phyloP scores from a whole-genome alignment of 192 early-diverging fungal species.

The Coemansia sp. region DNA sequence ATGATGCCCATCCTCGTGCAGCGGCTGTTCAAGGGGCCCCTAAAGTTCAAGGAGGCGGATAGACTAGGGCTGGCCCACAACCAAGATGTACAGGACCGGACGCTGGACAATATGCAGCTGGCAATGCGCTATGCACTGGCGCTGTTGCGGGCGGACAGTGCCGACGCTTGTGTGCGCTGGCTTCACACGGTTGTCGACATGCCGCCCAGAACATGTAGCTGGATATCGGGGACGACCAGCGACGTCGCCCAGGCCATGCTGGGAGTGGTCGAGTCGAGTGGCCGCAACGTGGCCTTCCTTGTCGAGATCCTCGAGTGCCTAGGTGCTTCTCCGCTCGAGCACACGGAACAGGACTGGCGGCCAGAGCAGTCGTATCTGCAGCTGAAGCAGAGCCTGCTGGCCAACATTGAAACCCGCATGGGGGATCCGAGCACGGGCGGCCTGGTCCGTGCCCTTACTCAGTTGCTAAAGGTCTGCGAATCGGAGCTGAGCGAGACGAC shows the following conservation, averaged over 20 bases:
- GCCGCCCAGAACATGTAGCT: slow-evolving; percentile 10
- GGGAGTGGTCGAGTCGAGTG: not conserved
- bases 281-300: not conserved
- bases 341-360: too few species aligned
- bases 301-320: not conserved
- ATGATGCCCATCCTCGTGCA: slow-evolving; percentile 20
- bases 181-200: slow-evolving; percentile 14
- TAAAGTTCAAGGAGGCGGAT: not conserved
- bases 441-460: not conserved
- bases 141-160: slow-evolving; percentile 3
- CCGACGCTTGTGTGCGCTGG: slow-evolving; percentile 1
- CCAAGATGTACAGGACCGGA: not conserved
- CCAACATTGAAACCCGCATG: too few species aligned
- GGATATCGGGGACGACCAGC: not conserved
- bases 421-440: too few species aligned
- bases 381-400: too few species aligned
- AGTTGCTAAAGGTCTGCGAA: not conserved
- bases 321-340: slow-evolving; percentile 4
- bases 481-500: not conserved
- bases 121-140: slow-evolving; percentile 20
- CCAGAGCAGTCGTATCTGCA: not conserved
- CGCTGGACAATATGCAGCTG: slow-evolving; percentile 6
- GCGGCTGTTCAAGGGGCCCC: slow-evolving; percentile 1
- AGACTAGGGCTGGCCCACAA: slow-evolving; percentile 10
- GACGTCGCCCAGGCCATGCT: not conserved